A percentile compares a stretch with the other conserved stretches of the same genome.
Evolutionary conservation across 495 filamentous ascomycete genomes (phyloP).

Genomic region (Annulohypoxylon bovei): DNA sequence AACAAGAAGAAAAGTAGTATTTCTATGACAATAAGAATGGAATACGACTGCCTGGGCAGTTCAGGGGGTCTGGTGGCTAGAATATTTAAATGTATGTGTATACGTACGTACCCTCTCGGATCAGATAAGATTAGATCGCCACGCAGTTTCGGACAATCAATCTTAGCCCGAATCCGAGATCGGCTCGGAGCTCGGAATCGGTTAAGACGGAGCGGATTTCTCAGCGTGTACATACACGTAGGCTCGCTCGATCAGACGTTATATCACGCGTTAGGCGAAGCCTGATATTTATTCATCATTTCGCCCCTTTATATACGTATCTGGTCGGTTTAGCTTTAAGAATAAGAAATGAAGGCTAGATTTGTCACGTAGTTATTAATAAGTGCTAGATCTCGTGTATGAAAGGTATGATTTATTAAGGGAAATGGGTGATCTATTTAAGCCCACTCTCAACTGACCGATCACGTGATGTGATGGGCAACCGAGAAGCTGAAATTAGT

Average conservation of each 20-base stretch:
- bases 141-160: constrained; percentile 8
- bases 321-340: no score
- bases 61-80: background rate
- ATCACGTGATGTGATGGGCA: no score
- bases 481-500: no score
- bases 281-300: no score
- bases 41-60: background rate
- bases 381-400: no score
- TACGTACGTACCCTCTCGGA: constrained; percentile 19
- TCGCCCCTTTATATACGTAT: no score
- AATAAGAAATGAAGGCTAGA: no score
- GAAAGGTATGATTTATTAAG: no score
- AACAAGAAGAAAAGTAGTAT: background rate
- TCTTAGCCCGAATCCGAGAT: constrained; percentile 34
- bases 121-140: constrained; percentile 50
- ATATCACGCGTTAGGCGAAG: background rate
- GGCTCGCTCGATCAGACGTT: background rate
- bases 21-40: background rate
- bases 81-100: background rate
- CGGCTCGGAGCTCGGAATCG: constrained; percentile 42
- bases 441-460: no score
- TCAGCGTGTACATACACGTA: background rate
- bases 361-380: no score
- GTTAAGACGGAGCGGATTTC: constrained; percentile 18
- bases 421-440: no score